phyloP scores from a whole-genome alignment of 2,329 filamentous ascomycete species.

The Oidium heveae region DNA sequence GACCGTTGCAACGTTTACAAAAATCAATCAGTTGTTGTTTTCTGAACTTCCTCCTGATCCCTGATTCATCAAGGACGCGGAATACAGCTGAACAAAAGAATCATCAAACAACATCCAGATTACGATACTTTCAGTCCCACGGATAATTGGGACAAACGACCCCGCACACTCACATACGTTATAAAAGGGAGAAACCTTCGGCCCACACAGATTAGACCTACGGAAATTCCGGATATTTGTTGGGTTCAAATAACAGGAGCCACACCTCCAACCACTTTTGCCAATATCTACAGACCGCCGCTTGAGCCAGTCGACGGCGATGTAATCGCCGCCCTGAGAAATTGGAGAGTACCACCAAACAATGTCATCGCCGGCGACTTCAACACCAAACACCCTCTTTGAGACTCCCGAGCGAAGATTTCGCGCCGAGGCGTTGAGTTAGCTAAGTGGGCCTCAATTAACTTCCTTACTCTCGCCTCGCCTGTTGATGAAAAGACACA shows the following conservation, averaged over 20 bases:
- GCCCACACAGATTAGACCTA: neutral
- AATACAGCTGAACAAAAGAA: neutral
- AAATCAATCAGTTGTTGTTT: too few species aligned
- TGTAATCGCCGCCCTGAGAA: neutral
- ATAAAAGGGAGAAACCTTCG: neutral
- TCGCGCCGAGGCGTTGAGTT: neutral
- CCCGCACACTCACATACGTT: too few species aligned
- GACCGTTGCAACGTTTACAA: too few species aligned
- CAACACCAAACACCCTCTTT: neutral
- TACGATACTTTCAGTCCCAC: neutral
- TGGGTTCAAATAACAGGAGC: neutral
- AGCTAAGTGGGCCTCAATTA: neutral
- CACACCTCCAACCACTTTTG: neutral
- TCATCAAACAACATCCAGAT: neutral
- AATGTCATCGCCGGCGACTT: too few species aligned
- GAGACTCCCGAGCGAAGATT: neutral
- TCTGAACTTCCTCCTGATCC: neutral
- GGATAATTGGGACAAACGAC: neutral
- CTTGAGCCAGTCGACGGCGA: neutral
- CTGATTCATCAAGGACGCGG: neutral
- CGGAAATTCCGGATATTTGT: neutral
- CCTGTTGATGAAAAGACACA: neutral
- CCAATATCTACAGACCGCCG: neutral
- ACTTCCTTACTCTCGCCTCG: neutral
- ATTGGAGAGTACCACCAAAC: neutral